Percentiles rank a stretch among this genome's conserved stretches.
phyloP scores from a whole-genome alignment of 73 alveolate species.

The Blepharisma japonicum region DNA sequence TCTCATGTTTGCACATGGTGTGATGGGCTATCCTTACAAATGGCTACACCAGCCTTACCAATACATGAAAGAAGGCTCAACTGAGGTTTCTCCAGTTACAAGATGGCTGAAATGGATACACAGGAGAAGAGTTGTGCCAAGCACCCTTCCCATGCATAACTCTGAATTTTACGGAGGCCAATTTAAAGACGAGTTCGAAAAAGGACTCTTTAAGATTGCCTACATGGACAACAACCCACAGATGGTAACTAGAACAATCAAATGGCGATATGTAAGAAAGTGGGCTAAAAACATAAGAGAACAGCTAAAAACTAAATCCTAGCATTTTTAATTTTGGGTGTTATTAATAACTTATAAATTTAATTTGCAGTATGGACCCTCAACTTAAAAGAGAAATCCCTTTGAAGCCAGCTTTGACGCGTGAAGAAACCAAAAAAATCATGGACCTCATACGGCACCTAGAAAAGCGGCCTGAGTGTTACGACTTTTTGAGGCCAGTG shows the following conservation, averaged over 20 bases:
- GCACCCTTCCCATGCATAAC: background rate
- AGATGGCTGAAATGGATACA: background rate
- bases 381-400: background rate
- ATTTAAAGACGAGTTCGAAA: background rate
- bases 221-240: background rate
- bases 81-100: background rate
- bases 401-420: constrained; percentile 29
- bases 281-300: background rate
- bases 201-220: background rate
- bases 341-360: no score
- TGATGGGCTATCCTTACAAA: background rate
- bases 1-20: background rate
- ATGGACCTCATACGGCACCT: constrained; percentile 39
- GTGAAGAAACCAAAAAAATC: constrained; percentile 42
- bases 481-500: constrained; percentile 76
- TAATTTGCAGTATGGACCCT: background rate
- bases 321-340: no score
- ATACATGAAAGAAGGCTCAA: background rate
- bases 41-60: background rate
- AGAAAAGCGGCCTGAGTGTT: constrained; percentile 60
- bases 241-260: background rate
- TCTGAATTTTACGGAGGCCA: background rate
- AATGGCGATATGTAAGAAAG: constrained; percentile 18
- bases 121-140: background rate
- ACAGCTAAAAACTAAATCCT: background rate